A percentile compares a stretch with the other conserved stretches of the same genome.
phyloP scores from a whole-genome alignment of 352 stramenopile species.

The Pythium monospermum region DNA sequence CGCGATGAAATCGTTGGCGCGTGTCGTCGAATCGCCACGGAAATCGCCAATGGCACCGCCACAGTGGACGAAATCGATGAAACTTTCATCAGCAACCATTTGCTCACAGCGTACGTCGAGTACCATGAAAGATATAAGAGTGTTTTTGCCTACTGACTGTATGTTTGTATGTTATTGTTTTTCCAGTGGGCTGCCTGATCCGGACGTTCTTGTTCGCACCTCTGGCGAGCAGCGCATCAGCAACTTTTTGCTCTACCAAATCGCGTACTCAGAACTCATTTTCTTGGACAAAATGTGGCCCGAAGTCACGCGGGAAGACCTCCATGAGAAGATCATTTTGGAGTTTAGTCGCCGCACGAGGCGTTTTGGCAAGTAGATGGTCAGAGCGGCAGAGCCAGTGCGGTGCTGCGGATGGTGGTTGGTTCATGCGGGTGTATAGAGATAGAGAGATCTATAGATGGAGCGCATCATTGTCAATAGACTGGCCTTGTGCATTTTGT shows the following conservation, averaged over 20 bases:
- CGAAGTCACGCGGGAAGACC: constrained; percentile 85
- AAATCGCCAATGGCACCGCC: constrained; percentile 69
- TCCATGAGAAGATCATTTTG: constrained; percentile 74
- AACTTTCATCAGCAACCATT: constrained; percentile 52
- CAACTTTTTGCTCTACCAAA: constrained; percentile 97
- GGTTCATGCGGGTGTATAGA: no score
- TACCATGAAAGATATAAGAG: no score
- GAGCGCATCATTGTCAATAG: no score
- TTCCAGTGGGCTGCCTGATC: constrained; percentile 78
- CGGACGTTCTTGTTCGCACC: constrained; percentile 94
- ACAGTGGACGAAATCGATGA: constrained; percentile 76
- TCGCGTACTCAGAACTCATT: constrained; percentile 94
- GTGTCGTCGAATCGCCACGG: constrained; percentile 81
- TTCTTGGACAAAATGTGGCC: constrained; percentile 96
- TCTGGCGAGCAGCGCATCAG: constrained; percentile 93
- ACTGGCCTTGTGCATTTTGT: no score
- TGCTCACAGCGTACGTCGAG: constrained; percentile 76
- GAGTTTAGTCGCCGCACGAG: constrained; percentile 86
- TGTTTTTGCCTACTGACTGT: no score
- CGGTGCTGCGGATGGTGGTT: no score
- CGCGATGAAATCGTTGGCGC: constrained; percentile 94
- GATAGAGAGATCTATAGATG: neutral
- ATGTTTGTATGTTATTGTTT: neutral
- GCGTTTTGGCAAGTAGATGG: constrained; percentile 84
- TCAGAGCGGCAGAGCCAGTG: no score